phyloP scores from a whole-genome alignment of 805 yeast species.

The Yarrowia sp. region DNA sequence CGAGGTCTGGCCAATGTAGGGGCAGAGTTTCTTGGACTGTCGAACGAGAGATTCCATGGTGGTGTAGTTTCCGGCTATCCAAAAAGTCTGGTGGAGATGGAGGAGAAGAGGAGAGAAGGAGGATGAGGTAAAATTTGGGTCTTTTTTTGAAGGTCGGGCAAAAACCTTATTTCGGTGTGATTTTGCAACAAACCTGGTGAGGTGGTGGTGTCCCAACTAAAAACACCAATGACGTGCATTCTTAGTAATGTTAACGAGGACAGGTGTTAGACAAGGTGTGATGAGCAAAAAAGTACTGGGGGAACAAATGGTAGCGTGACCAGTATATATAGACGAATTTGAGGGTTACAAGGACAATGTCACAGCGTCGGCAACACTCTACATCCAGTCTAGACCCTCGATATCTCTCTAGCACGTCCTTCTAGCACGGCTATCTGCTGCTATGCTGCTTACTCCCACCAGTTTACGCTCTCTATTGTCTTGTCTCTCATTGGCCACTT shows the following conservation, averaged over 20 bases:
- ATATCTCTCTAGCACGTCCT: too few relatives aligned
- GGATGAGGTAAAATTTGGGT: slow-evolving; percentile 19
- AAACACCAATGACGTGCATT: slow-evolving; percentile 9
- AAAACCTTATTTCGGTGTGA: slow-evolving; percentile 17
- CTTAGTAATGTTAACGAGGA: background rate
- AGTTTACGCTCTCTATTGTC: background rate
- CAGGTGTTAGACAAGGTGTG: too few relatives aligned
- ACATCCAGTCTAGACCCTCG: too few relatives aligned
- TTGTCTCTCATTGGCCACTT: slow-evolving; percentile 3
- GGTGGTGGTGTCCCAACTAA: slow-evolving; percentile 5
- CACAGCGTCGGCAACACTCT: too few relatives aligned
- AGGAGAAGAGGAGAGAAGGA: background rate
- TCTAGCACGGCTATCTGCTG: too few relatives aligned
- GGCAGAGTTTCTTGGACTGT: slow-evolving; percentile 80
- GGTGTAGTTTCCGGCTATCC: background rate
- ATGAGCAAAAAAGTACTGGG: too few relatives aligned
- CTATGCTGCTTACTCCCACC: slow-evolving; percentile 1
- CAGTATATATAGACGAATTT: background rate
- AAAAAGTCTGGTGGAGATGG: too few relatives aligned
- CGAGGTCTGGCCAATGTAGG: slow-evolving; percentile 71
- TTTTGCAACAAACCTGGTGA: background rate
- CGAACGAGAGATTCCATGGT: slow-evolving; percentile 80
- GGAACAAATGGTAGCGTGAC: background rate
- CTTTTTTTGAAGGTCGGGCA: background rate
- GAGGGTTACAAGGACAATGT: too few relatives aligned